Conservation (phyloP, 768 basidiomycete genomes). For the Asterophora parasitica region DNA sequence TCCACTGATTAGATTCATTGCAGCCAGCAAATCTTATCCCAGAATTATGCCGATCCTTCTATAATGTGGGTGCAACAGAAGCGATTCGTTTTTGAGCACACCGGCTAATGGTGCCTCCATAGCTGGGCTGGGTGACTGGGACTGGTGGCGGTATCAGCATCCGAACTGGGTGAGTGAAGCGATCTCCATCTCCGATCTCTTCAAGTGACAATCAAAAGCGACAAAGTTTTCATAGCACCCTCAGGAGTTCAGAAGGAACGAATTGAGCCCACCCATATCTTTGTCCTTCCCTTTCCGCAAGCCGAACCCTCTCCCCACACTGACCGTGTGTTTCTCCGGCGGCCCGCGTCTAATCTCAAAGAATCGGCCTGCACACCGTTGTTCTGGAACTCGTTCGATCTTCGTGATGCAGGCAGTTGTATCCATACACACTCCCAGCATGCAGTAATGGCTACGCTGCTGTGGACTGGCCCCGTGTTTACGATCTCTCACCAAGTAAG, state of each 20-base stretch:
- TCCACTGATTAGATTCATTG: slow-evolving; percentile 4
- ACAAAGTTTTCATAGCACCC: slow-evolving; percentile 82
- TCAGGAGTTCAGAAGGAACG: slow-evolving; percentile 91
- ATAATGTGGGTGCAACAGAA: slow-evolving; percentile 36
- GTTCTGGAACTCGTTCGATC: slow-evolving; percentile 88
- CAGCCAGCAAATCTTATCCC: slow-evolving; percentile 92
- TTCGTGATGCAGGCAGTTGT: slow-evolving; percentile 76
- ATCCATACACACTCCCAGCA: slow-evolving; percentile 92
- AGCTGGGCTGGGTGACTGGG: slow-evolving; percentile 89
- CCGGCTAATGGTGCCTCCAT: slow-evolving; percentile 11
- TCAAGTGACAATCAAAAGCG: slow-evolving; percentile 30
- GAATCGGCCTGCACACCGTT: slow-evolving; percentile 87
- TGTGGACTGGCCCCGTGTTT: slow-evolving; percentile 69
- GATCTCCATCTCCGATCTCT: not conserved
- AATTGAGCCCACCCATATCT: slow-evolving; percentile 78
- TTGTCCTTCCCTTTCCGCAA: slow-evolving; percentile 79
- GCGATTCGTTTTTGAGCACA: not conserved
- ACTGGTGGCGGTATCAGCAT: slow-evolving; percentile 83
- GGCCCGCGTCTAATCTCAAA: slow-evolving; percentile 65
- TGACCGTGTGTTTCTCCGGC: slow-evolving; percentile 74
- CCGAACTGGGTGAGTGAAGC: slow-evolving; percentile 48
- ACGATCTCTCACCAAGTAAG: slow-evolving; percentile 78
- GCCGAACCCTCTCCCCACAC: slow-evolving; percentile 52
- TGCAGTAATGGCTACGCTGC: slow-evolving; percentile 82
- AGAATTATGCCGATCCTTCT: slow-evolving; percentile 79